Conservation (phyloP, 805 yeast genomes). For the Phaffomyces antillensis region DNA sequence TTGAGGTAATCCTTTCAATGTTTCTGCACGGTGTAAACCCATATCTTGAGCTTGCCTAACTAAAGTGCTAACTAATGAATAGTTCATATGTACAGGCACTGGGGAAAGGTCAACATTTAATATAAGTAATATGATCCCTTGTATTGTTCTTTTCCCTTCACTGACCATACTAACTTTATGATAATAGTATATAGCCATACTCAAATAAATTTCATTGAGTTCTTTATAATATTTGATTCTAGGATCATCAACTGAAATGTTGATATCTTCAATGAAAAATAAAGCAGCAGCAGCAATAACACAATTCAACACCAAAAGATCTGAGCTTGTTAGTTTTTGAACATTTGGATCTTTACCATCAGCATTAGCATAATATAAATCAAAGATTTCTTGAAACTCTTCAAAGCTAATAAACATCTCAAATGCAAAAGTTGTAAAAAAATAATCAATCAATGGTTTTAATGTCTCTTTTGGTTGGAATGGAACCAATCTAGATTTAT, state of each 20-base stretch:
- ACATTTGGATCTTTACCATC: conserved; percentile 4
- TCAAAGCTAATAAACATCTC: conserved; percentile 9
- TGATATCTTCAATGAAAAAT: background rate
- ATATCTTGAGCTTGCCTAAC: conserved; percentile 48
- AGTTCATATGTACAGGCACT: conserved; percentile 34
- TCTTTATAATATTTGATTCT: conserved; percentile 18
- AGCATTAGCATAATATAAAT: conserved; percentile 10
- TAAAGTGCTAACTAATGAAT: conserved; percentile 36
- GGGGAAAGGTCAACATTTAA: conserved; percentile 27
- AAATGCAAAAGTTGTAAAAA: conserved; percentile 8
- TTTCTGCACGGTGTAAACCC: conserved; percentile 48
- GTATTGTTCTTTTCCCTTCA: conserved; percentile 45
- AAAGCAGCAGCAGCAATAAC: conserved; percentile 20
- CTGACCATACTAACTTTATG: conserved; percentile 41
- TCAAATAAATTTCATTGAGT: conserved; percentile 25
- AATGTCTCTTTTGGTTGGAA: conserved; percentile 26
- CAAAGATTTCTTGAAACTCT: conserved; percentile 15
- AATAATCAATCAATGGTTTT: conserved; percentile 9
- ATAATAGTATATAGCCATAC: conserved; percentile 44
- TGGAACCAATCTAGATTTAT: conserved; percentile 18
- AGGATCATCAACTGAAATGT: background rate
- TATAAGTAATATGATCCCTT: conserved; percentile 43
- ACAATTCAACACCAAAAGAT: conserved; percentile 26
- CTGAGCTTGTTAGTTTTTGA: conserved; percentile 22
- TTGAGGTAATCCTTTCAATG: conserved; percentile 29